These are phyloP conservation scores for Xylogone sp. DNA, from an alignment of 2,329 filamentous ascomycete species.

Conservation along the genomic window DNA sequence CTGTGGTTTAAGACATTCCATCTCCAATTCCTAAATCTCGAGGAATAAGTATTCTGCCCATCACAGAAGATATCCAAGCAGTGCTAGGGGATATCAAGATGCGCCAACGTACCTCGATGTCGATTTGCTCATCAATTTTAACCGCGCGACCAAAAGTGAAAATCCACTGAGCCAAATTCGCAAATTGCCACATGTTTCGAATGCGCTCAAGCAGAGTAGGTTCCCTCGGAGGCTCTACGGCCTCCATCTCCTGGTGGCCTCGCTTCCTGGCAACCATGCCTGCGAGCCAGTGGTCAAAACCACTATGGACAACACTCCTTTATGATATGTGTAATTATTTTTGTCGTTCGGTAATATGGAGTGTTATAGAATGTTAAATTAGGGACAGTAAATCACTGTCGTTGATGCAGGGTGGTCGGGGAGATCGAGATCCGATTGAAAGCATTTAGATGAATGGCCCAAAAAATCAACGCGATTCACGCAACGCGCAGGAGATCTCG, in stretches of 20 bases:
- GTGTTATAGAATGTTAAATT: background rate
- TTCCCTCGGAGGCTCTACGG: conserved; percentile 24
- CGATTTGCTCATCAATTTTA: conserved; percentile 84
- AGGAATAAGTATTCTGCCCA: conserved; percentile 6
- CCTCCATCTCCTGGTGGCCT: conserved; percentile 39
- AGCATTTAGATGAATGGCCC: background rate
- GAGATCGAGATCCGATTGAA: background rate
- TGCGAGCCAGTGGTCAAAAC: conserved; percentile 29
- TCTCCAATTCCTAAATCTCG: conserved; percentile 72
- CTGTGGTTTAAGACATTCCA: conserved; percentile 77
- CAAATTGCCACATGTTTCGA: conserved; percentile 93
- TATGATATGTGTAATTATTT: background rate
- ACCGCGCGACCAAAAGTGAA: conserved; percentile 84
- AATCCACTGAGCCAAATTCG: conserved; percentile 90
- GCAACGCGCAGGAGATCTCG: background rate
- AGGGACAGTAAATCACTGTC: background rate
- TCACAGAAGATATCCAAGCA: too few relatives aligned
- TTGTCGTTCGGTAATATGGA: too few relatives aligned
- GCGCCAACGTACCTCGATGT: conserved; percentile 70
- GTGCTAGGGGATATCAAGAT: background rate
- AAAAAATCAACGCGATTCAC: background rate
- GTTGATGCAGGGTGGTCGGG: background rate
- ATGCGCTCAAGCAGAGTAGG: conserved; percentile 57
- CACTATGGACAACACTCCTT: conserved; percentile 28
- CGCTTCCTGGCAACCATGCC: conserved; percentile 37